Conservation (phyloP, 2,329 filamentous ascomycete species). For the Clarireedia monteithiana region DNA sequence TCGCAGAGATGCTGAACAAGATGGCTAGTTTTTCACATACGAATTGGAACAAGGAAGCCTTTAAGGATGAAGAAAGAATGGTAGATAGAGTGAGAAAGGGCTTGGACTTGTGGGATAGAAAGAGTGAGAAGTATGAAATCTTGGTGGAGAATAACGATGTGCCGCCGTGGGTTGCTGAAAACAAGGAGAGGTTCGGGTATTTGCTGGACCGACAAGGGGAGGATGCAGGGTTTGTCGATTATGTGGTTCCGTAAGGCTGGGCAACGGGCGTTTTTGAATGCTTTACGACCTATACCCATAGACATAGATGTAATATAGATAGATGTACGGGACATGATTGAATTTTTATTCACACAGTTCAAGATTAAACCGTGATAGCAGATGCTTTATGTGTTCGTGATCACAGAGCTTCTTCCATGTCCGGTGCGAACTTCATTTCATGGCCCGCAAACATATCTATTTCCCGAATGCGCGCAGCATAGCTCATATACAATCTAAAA, state of each 20-base stretch:
- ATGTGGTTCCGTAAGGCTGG: slow-evolving; percentile 18
- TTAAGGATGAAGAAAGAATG: slow-evolving; percentile 32
- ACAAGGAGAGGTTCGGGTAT: slow-evolving; percentile 17
- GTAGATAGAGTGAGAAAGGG: slow-evolving; percentile 35
- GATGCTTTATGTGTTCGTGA: too few relatives aligned
- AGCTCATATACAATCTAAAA: neutral
- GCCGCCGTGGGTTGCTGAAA: slow-evolving; percentile 31
- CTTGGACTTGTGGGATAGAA: slow-evolving; percentile 34
- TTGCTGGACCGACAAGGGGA: slow-evolving; percentile 17
- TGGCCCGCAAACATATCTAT: too few relatives aligned
- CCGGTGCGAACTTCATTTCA: too few relatives aligned
- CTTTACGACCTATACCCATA: too few relatives aligned
- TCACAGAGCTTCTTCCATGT: too few relatives aligned
- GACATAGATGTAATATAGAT: too few relatives aligned
- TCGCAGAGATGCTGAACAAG: slow-evolving; percentile 35
- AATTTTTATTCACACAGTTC: too few relatives aligned
- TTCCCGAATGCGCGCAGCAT: neutral
- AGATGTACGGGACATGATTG: too few relatives aligned
- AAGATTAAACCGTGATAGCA: too few relatives aligned
- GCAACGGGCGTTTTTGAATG: too few relatives aligned
- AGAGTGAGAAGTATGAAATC: slow-evolving; percentile 28
- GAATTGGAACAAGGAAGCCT: slow-evolving; percentile 32
- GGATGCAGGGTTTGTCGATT: slow-evolving; percentile 19
- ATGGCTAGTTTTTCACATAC: slow-evolving; percentile 36
- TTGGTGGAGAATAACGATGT: slow-evolving; percentile 35